A percentile compares a stretch with the other conserved stretches of the same genome.
phyloP scores from a whole-genome alignment of 2,329 filamentous ascomycete genomes.

The Pseudogymnoascus sp. region DNA sequence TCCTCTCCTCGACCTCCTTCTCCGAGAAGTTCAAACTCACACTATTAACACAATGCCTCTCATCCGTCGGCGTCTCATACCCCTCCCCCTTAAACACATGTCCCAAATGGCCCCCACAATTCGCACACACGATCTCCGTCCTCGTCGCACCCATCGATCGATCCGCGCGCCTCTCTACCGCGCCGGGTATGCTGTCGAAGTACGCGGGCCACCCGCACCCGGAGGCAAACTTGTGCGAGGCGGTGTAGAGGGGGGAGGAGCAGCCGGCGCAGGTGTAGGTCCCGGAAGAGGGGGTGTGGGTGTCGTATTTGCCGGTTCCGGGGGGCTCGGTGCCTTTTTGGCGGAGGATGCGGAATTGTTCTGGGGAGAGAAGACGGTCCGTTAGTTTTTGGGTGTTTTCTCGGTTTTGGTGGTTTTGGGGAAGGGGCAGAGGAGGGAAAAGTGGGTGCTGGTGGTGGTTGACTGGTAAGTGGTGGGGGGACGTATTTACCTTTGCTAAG shows the following conservation, averaged over 20 bases:
- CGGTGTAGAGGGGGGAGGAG: constrained; percentile 80
- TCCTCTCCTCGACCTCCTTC: constrained; percentile 43
- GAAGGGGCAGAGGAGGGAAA: background rate
- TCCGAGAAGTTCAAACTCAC: constrained; percentile 72
- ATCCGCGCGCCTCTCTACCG: constrained; percentile 76
- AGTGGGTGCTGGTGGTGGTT: background rate
- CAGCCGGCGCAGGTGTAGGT: constrained; percentile 86
- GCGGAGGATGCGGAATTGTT: constrained; percentile 91
- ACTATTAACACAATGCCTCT: constrained; percentile 95
- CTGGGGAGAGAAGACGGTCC: constrained; percentile 38
- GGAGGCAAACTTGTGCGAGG: constrained; percentile 89
- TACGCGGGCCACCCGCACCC: constrained; percentile 98
- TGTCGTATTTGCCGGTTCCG: constrained; percentile 75
- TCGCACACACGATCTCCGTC: constrained; percentile 89
- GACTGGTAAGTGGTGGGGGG: background rate
- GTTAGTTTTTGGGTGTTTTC: background rate
- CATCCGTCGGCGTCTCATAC: constrained; percentile 77
- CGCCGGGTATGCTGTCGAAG: constrained; percentile 88
- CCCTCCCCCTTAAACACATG: constrained; percentile 91
- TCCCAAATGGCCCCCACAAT: constrained; percentile 86
- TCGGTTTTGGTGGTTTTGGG: too few species aligned
- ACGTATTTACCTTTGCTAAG: constrained; percentile 52
- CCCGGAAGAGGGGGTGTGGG: constrained; percentile 67
- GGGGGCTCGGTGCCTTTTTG: constrained; percentile 85
- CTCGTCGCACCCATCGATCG: constrained; percentile 68